Base-by-base conservation (phyloP, 257 asterid genomes). In the Nicotiana tabacum region DNA sequence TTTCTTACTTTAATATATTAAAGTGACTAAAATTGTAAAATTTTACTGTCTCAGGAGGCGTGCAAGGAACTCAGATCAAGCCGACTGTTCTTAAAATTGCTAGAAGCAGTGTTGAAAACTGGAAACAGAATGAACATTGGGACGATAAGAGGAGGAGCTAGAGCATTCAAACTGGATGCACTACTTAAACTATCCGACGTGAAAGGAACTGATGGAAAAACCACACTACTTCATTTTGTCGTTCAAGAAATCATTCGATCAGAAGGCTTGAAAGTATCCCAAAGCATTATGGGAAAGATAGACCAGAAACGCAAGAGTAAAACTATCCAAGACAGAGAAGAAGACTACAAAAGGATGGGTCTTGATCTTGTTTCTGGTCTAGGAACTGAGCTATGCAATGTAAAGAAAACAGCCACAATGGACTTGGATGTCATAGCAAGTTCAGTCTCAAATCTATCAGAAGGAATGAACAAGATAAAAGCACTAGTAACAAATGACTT, bases 121-220 rank as follows among this genome's bases (percentile, higher is more conserved):
- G 99, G 99, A 76, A 96, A 96, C 90, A 85, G 98, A 61, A 96
- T 96, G 99, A 96, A 96, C 58, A 83, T 94, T 0, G 99, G 99
- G 7, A 94, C 99, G 0, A 93, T 91, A 83, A 77, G 99, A 83
- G 99, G 99, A 83, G 99, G 97, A 21, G 99, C 99, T 2, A 91
- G 82, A 46, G 98, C 99, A 4, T 96, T 96, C 93, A 96, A 94
- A 89, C 98, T 94, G 1, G 98, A 96, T 17, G 90, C 99, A 37
- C 93, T 96, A 82, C 97, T 96, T 61, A 96, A 96, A 85, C 97
- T 96, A 0, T 89, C 99, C 5, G 98, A 94, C 62, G 94, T 96
- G 27, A 96, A 96, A 83, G 99, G 97, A 13, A 92, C 98, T 3
- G 98, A 96, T 80, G 99, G 98, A 30, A 94, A 89, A 85, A 96